Evolutionary conservation across 2,329 filamentous ascomycete genomes (phyloP), one percentile per base, ranked within the genome.

Genomic region (Grosmannia clavigera): DNA sequence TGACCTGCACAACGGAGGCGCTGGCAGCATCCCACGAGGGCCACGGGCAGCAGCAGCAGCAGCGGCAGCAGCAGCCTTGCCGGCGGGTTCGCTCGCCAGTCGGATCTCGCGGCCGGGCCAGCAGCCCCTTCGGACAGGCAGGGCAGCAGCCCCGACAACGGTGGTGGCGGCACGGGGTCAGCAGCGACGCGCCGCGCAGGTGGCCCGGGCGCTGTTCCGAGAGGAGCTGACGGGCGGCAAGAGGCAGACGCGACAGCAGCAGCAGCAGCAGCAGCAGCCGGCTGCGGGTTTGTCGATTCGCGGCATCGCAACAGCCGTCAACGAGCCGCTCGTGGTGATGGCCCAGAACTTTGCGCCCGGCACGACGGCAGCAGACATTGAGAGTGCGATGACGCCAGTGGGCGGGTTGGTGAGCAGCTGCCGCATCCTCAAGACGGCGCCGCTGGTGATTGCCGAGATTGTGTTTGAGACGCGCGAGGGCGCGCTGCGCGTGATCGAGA

Each of bases 281-380:
- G 65, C 84, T 22, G 80, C 51, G 10, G 84, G 85, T 25, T 80
- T 92, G 54, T 84, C 80, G 43, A 92, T 94, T 64, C 78, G 83
- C 58, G 89, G 89, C n/a, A 75, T 86, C 10, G 85, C 85, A 0
- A 86, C 87, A 0, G 61, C 53, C 6, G 43, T 31, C 56, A 54
- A 57, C 59, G 63, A 64, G 58, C 87, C 87, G 1, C 89, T 82
- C 66, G 80, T 82, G 22, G 81, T 94, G 29, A 81, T 90, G 69
- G 88, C 86, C 3, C 86, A 88, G 71, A 94, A 94, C 75, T 90
- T 94, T 69, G 89, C 88, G 14, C 83, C 83, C 2, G 89, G 89
- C 46, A 94, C 89, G 0, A 91, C 89, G 7, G 86, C 86, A 1
- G 87, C 86, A 35, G 89, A 94, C 68, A 90, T 94, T 62, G 87